A percentile compares a stretch with the other conserved stretches of the same genome.
Evolutionary conservation across 1,284 basidiomycete species (phyloP).

Genomic region (Leccinum brunneo-olivaceum): DNA sequence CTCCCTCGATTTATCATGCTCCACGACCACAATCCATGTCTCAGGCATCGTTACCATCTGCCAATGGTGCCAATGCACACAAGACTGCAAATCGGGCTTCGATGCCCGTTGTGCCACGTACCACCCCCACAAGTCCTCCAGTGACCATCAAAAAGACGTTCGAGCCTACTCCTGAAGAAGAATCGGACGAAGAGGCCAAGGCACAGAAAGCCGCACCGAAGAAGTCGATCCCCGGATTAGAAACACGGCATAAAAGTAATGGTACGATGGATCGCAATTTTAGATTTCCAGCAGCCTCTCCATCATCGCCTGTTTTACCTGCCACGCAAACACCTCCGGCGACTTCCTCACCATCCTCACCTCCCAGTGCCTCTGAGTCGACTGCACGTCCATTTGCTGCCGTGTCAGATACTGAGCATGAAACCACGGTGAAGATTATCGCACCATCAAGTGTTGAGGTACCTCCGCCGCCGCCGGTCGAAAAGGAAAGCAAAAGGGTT

Average conservation of each 20-base stretch:
- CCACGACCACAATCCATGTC: conserved; percentile 72
- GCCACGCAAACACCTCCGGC: conserved; percentile 1
- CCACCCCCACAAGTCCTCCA: conserved; percentile 18
- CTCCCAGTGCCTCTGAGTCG: conserved; percentile 11
- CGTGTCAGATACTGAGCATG: conserved; percentile 15
- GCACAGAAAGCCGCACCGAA: conserved; percentile 3
- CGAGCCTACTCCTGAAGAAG: conserved; percentile 49
- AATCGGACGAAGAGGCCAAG: conserved; percentile 26
- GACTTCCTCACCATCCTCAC: conserved; percentile 14
- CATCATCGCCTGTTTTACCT: conserved; percentile 21
- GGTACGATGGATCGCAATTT: conserved; percentile 77
- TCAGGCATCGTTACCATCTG: conserved; percentile 46
- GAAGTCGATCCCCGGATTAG: conserved; percentile 11
- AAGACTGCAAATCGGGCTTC: conserved; percentile 30
- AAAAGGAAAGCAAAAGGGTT: conserved; percentile 51
- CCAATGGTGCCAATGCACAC: conserved; percentile 32
- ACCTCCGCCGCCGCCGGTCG: conserved; percentile 67
- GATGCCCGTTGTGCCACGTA: conserved; percentile 16
- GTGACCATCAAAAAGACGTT: conserved; percentile 23
- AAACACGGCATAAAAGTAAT: conserved; percentile 38
- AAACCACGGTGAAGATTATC: conserved; percentile 33
- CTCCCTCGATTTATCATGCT: conserved; percentile 40
- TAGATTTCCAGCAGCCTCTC: conserved; percentile 51
- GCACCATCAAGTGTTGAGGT: conserved; percentile 65
- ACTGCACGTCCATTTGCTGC: neutral